Evolutionary conservation across 2,329 filamentous ascomycete genomes (phyloP).

Genomic region (Calonectria fujianensis): DNA sequence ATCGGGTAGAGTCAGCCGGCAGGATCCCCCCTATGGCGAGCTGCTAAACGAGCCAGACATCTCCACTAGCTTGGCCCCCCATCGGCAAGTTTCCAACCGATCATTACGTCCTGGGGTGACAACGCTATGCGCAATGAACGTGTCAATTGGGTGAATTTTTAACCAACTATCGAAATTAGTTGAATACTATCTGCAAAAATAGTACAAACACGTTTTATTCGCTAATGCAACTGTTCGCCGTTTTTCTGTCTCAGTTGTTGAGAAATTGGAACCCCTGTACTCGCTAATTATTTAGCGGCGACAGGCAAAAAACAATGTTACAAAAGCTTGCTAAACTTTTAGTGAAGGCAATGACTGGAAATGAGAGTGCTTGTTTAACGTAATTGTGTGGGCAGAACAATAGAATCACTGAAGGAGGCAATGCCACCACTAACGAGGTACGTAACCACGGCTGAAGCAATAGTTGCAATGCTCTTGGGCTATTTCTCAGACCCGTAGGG

Average conservation of each 20-base stretch:
- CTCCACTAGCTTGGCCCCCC: slow-evolving; percentile 24
- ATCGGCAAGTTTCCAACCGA: slow-evolving; percentile 34
- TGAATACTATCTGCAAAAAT: background rate
- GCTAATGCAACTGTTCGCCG: too few relatives aligned
- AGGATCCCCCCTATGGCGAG: background rate
- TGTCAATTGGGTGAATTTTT: slow-evolving; percentile 2
- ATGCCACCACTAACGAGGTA: too few relatives aligned
- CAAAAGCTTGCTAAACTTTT: background rate
- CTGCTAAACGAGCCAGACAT: slow-evolving; percentile 9
- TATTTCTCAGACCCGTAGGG: too few relatives aligned
- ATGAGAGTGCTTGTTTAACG: too few relatives aligned
- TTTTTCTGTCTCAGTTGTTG: slow-evolving; percentile 1
- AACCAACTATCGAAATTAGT: background rate
- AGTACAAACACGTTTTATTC: background rate
- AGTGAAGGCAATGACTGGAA: too few relatives aligned
- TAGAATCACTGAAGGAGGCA: too few relatives aligned
- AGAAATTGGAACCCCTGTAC: background rate
- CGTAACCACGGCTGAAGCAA: too few relatives aligned
- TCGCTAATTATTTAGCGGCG: background rate
- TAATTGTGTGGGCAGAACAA: too few relatives aligned
- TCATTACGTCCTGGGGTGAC: background rate
- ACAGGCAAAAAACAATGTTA: background rate
- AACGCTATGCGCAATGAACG: background rate
- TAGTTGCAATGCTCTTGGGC: too few relatives aligned
- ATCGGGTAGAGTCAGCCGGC: slow-evolving; percentile 22